These are phyloP conservation scores for Citropsis articulata DNA, from an alignment of 345 rosid species.

Conservation along the genomic window DNA sequence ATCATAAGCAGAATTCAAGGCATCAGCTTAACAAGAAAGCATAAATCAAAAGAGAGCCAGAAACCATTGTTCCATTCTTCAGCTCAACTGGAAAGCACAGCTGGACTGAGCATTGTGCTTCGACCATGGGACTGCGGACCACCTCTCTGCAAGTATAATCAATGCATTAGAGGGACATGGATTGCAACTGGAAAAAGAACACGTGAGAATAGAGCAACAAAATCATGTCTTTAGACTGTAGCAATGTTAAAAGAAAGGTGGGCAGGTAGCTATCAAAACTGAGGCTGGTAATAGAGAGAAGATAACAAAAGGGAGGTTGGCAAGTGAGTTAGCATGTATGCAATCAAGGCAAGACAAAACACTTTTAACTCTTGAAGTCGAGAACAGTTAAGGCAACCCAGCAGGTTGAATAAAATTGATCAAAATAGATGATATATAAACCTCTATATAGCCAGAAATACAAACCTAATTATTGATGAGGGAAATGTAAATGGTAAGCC, in stretches of 20 bases:
- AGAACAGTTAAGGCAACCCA: not conserved
- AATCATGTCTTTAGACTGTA: not conserved
- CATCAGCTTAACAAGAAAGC: not conserved
- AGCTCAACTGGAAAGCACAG: conserved; percentile 86
- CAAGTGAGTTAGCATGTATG: not conserved
- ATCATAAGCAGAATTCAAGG: conserved; percentile 5
- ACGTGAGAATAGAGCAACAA: not conserved
- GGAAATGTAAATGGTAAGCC: conserved; percentile 87
- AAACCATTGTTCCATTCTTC: conserved; percentile 77
- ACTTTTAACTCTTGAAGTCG: not conserved
- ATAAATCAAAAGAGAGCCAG: conserved; percentile 19
- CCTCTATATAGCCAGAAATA: not conserved
- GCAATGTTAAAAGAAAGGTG: not conserved
- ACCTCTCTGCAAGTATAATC: conserved; percentile 58
- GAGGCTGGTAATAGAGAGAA: not conserved
- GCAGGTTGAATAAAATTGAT: not conserved
- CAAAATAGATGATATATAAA: not conserved
- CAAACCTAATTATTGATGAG: conserved; percentile 55
- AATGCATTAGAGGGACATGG: conserved; percentile 17
- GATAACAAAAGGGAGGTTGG: not conserved
- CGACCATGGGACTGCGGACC: conserved; percentile 84
- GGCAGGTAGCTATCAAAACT: not conserved
- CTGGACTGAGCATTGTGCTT: conserved; percentile 91
- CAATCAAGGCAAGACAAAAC: not conserved
- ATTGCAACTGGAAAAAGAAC: not conserved